These are phyloP conservation scores for Naganishia vaughanmartiniae DNA, from an alignment of 768 basidiomycete species.

Conservation along the genomic window DNA sequence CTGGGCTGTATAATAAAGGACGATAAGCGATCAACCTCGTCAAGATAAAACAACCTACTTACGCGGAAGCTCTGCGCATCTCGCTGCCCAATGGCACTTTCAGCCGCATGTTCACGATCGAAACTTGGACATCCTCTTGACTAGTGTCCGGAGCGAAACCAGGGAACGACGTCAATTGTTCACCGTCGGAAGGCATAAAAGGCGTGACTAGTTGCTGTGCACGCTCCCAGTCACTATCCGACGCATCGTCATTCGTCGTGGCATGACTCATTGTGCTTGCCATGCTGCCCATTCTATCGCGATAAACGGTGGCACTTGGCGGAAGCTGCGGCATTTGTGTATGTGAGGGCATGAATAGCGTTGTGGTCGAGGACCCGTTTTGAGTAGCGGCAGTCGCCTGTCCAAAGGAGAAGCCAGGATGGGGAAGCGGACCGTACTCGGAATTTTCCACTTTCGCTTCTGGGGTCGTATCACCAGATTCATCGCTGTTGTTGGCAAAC, in stretches of 20 bases:
- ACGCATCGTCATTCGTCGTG: conserved; percentile 37
- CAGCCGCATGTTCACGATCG: neutral
- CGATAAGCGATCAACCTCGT: neutral
- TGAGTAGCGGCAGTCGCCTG: too few relatives aligned
- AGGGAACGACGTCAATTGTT: neutral
- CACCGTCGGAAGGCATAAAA: conserved; percentile 4
- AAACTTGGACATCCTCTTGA: neutral
- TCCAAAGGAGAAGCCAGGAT: conserved; percentile 47
- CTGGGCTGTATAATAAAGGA: neutral
- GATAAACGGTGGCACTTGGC: neutral
- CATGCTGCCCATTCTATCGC: conserved; percentile 42
- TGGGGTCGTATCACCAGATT: conserved; percentile 1
- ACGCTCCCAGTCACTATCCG: conserved; percentile 34
- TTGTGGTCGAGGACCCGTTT: neutral
- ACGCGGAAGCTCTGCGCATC: conserved; percentile 46
- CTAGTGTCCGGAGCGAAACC: neutral
- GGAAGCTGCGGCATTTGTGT: neutral
- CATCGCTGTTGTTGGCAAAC: neutral
- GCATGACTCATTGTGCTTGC: conserved; percentile 40
- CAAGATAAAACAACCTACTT: conserved; percentile 32
- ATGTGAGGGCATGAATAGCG: neutral
- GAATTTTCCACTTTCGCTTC: neutral
- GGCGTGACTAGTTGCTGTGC: conserved; percentile 13
- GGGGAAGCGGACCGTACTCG: conserved; percentile 39
- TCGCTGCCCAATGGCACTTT: conserved; percentile 8